These are phyloP conservation scores for Geotrichum ghanense DNA, from an alignment of 805 yeast genomes.

Conservation along the genomic window DNA sequence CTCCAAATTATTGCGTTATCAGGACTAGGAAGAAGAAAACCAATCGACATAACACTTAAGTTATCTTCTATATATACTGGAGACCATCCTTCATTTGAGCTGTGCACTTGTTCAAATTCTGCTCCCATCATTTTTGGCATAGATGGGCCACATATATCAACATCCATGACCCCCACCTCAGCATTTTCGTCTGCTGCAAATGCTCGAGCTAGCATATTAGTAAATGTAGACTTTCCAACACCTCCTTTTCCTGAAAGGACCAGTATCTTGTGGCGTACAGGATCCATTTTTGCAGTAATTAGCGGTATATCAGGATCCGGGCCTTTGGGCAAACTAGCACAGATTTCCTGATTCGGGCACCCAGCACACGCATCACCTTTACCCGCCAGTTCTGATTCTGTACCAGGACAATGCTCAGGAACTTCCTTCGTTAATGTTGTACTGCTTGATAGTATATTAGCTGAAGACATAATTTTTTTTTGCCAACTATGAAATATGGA, in stretches of 20 bases:
- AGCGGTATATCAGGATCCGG: conserved; percentile 88
- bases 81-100: conserved; percentile 88
- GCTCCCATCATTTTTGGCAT: conserved; percentile 92
- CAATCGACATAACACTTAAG: conserved; percentile 89
- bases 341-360: conserved; percentile 86
- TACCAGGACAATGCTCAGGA: conserved; percentile 98
- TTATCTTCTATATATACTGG: conserved; percentile 95
- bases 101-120: conserved; percentile 72
- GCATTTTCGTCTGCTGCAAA: conserved; percentile 59
- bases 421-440: no score
- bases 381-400: conserved; percentile 90
- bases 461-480: no score
- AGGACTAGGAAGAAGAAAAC: conserved; percentile 84
- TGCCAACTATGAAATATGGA: no score
- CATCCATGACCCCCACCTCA: conserved; percentile 94
- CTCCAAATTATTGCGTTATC: conserved; percentile 96
- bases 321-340: conserved; percentile 73
- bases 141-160: conserved; percentile 97
- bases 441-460: no score
- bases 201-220: conserved; percentile 96
- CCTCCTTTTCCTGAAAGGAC: conserved; percentile 69
- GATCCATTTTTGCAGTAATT: conserved; percentile 55
- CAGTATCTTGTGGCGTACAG: conserved; percentile 64
- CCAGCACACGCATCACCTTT: conserved; percentile 88
- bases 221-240: conserved; percentile 94